Evolutionary conservation across 768 basidiomycete species (phyloP), one percentile per base, ranked within the genome.

Genomic region (Termitomyces sp.): DNA sequence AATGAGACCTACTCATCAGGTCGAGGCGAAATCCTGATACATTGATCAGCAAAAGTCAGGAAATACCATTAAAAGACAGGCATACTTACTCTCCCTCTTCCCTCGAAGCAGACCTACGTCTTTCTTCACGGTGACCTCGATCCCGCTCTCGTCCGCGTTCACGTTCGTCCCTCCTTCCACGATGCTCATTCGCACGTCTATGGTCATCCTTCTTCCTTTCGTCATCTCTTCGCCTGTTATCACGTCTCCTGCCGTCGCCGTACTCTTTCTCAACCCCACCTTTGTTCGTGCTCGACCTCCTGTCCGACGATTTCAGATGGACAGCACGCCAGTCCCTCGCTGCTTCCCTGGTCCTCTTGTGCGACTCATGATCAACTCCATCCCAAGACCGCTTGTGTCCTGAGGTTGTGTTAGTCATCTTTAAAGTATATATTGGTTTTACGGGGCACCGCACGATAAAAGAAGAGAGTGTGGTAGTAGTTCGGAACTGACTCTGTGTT

Each of bases 81-180:
- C 69, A 76, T 64, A 94, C 94, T 89, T 73, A 95, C 92, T 96
- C 94, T 78, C 90, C 93, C 79, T 95, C 94, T 75, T 94, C 90
- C 68, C 72, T 87, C 7, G 66, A 59, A 23, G 63, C 46, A 50
- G 63, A 57, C 54, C 61, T 35, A 65, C 68, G 59, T 53, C 60
- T 23, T 49, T 68, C 70, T 54, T 67, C 65, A 49, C 64, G 68
- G 55, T 63, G 57, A 9, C 58, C 60, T 37, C 64, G 58, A 27
- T 63, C 66, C 41, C 66, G 61, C 1, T 69, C 67, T 28, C 64
- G 64, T 28, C 61, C 66, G n/a, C 66, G 60, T 3, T 69, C 66
- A 17, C 70, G 68, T 35, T 70, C 48, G 21, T 68, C 70, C 48
- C 62, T 71, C 55, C 73, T 74, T 59, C 69, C 71, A 49, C 72